Conservation (phyloP, 1,139 yeast genomes). For the Saccharomycopsis hybrid region DNA sequence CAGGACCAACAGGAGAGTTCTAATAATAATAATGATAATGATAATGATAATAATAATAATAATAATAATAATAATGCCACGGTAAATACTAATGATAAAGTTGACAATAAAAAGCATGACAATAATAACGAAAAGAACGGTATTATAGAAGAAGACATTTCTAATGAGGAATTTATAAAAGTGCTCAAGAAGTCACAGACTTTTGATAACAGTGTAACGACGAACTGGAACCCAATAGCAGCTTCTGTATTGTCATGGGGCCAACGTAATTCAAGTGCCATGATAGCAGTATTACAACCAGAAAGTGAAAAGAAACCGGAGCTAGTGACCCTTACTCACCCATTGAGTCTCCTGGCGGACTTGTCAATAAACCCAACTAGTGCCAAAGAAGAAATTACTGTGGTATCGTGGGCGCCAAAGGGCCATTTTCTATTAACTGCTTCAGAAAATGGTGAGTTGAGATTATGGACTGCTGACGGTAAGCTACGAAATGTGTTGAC, state of each 20-base stretch:
- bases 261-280: conserved; percentile 33
- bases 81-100: too few relatives aligned
- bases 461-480: conserved; percentile 67
- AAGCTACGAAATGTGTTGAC: conserved; percentile 53
- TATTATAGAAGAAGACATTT: too few relatives aligned
- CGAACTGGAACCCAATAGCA: conserved; percentile 37
- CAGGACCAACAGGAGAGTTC: not conserved
- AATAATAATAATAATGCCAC: conserved; percentile 7
- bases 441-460: conserved; percentile 54
- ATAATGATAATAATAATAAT: not conserved
- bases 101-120: conserved; percentile 6
- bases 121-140: conserved; percentile 19
- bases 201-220: conserved; percentile 31
- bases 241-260: conserved; percentile 35
- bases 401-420: conserved; percentile 57
- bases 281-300: conserved; percentile 27
- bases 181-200: conserved; percentile 29
- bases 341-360: conserved; percentile 20
- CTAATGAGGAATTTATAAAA: conserved; percentile 28
- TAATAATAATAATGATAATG: not conserved
- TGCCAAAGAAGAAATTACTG: conserved; percentile 29
- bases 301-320: conserved; percentile 14
- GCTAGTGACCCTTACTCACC: conserved; percentile 24
- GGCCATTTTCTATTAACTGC: conserved; percentile 55
- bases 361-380: conserved; percentile 14